Evolutionary conservation across 306 rosid genomes (phyloP).

Genomic region (Alnus glutinosa): DNA sequence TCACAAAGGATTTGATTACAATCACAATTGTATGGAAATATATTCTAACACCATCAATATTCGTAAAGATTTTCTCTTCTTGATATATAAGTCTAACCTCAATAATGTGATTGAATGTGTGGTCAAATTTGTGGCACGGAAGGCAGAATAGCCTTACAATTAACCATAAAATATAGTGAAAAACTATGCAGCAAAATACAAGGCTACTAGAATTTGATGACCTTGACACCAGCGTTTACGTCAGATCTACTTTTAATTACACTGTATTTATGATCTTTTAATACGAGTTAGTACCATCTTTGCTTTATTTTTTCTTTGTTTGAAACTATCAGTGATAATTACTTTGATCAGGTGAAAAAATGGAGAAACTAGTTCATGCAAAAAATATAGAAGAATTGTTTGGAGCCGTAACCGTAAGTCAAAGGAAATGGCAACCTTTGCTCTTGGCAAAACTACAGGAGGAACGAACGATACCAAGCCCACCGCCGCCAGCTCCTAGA

Average conservation of each 20-base stretch:
- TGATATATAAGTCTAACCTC: background rate
- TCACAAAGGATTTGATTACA: too few species aligned
- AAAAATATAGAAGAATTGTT: background rate
- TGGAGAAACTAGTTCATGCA: background rate
- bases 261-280: background rate
- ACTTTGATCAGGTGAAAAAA: background rate
- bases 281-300: accelerated
- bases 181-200: background rate
- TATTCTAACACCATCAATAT: too few species aligned
- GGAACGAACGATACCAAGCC: too few species aligned
- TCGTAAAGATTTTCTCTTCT: background rate
- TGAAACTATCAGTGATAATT: background rate
- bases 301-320: background rate
- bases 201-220: too few species aligned
- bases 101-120: background rate
- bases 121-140: background rate
- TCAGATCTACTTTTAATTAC: background rate
- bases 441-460: too few species aligned
- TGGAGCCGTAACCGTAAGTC: too few species aligned
- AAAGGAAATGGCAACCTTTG: too few species aligned
- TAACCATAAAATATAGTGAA: background rate
- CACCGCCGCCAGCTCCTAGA: background rate
- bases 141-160: background rate
- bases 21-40: too few species aligned
- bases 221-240: too few species aligned